Evolutionary conservation across 208 protist genomes (phyloP).

Genomic region (Acanthamoeba triangularis): DNA sequence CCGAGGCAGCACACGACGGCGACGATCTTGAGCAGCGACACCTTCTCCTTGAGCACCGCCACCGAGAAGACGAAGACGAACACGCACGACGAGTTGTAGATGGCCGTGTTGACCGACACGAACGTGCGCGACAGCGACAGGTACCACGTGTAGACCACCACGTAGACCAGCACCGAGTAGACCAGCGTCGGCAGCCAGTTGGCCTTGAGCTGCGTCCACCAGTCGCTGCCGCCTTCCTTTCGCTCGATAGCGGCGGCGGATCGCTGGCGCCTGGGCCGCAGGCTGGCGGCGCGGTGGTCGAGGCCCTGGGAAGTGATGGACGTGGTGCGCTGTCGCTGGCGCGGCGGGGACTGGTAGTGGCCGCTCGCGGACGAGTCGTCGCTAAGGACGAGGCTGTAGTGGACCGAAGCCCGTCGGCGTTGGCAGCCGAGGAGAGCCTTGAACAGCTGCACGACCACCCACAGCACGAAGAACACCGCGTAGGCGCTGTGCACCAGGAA

Average conservation of each 20-base stretch:
- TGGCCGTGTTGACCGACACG: constrained; percentile 73
- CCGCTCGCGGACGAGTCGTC: background rate
- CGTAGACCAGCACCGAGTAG: constrained; percentile 21
- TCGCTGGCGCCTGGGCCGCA: background rate
- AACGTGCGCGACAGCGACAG: constrained; percentile 46
- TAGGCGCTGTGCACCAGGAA: constrained; percentile 32
- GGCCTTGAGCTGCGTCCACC: background rate
- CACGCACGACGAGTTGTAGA: constrained; percentile 59
- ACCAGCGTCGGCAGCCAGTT: constrained; percentile 22
- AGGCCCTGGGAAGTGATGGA: background rate
- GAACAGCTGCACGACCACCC: background rate
- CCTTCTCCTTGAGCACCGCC: constrained; percentile 54
- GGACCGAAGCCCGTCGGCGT: background rate
- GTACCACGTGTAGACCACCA: constrained; percentile 72
- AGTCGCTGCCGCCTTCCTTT: background rate
- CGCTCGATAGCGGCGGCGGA: background rate
- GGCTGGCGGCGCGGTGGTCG: background rate
- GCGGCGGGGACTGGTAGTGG: background rate
- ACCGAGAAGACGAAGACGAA: constrained; percentile 79
- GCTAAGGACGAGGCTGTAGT: background rate
- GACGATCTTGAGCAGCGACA: constrained; percentile 56
- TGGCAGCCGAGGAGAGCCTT: background rate
- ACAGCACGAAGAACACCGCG: constrained; percentile 22
- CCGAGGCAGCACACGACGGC: constrained; percentile 50
- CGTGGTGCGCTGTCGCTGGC: background rate